Evolutionary conservation across 768 basidiomycete genomes (phyloP), one percentile per base, ranked within the genome.

Genomic region (Naganishia randhawae): DNA sequence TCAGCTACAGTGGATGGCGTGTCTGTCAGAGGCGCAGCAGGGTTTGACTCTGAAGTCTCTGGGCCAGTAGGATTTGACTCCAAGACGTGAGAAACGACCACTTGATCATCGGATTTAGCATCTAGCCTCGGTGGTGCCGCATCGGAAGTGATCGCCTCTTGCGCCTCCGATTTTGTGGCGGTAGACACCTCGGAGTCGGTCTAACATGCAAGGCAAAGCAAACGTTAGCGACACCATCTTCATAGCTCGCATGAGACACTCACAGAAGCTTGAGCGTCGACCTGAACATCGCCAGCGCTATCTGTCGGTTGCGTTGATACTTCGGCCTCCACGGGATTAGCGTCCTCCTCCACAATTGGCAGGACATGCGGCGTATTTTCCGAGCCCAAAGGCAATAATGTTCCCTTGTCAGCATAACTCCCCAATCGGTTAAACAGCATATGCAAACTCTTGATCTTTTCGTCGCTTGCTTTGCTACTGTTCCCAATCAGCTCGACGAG

Each of bases 391-490:
- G 33, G 33, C 33, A 35, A 13, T 9, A 22, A 3, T 11, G 31
- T 39, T 2, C 17, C 35, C 16, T 14, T 42, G 4, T 22, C 45
- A 1, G 57, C n/a, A 41, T 61, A 61, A 16, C 27, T 41, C 37
- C 22, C 22, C 10, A 61, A 39, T 41, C 57, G 35, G 17, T 13
- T 25, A 25, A 67, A 54, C 53, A 67, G 8, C 25, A 19, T 53
- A 1, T 39, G 52, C 27, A 67, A 35, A 25, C 41, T 41, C 53
- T 57, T 67, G 52, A 45, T 45, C 17, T 67, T 52, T 31, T 55
- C 37, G 13, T 67, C 66, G n/a, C 66, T 67, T n/a, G 52, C 66
- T 22, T 39, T 29, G 52, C 33, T 33, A 25, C 52, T 54, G 25
- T 41, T 54, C 27, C 42, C 52, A 22, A 67, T 41, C 31, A 67